Percentiles rank a stretch among this genome's conserved stretches.
These are phyloP conservation scores for Citrus trifoliata DNA, from an alignment of 345 rosid species.

Conservation along the genomic window DNA sequence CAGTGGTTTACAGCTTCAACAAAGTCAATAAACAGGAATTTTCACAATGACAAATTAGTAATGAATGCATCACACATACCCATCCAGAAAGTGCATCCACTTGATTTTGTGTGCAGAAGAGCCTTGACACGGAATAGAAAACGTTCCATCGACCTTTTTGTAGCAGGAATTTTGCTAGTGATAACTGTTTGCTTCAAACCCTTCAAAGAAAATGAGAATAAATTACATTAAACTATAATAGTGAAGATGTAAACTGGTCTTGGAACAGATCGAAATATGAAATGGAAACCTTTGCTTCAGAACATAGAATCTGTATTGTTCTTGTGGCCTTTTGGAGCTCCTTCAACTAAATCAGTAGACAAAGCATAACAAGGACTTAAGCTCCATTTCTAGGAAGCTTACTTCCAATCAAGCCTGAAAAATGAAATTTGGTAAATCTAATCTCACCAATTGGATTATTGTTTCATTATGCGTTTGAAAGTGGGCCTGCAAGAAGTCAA, in stretches of 20 bases:
- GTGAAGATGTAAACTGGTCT: not conserved
- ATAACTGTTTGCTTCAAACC: conserved; percentile 70
- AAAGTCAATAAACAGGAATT: not conserved
- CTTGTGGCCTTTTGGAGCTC: conserved; percentile 91
- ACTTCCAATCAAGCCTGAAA: not conserved
- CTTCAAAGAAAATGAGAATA: conserved; percentile 34
- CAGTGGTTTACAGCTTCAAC: not conserved
- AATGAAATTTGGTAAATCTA: not conserved
- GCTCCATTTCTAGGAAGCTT: not conserved
- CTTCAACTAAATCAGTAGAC: conserved; percentile 43
- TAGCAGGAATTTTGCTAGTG: conserved; percentile 75
- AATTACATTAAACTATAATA: conserved; percentile 1
- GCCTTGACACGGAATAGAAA: conserved; percentile 77
- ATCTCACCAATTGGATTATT: conserved; percentile 62
- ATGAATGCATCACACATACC: conserved; percentile 39
- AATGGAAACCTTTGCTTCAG: conserved; percentile 83
- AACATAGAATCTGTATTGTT: conserved; percentile 80
- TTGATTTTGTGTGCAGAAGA: conserved; percentile 70
- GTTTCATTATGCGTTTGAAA: conserved; percentile 60
- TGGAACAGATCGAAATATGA: not conserved
- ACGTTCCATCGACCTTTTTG: conserved; percentile 81
- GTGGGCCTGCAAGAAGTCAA: conserved; percentile 66
- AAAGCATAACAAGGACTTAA: conserved; percentile 2
- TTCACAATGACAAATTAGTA: not conserved
- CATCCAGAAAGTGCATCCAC: conserved; percentile 81